phyloP scores from a whole-genome alignment of 2,329 filamentous ascomycete genomes.

The Diaporthe vexans region DNA sequence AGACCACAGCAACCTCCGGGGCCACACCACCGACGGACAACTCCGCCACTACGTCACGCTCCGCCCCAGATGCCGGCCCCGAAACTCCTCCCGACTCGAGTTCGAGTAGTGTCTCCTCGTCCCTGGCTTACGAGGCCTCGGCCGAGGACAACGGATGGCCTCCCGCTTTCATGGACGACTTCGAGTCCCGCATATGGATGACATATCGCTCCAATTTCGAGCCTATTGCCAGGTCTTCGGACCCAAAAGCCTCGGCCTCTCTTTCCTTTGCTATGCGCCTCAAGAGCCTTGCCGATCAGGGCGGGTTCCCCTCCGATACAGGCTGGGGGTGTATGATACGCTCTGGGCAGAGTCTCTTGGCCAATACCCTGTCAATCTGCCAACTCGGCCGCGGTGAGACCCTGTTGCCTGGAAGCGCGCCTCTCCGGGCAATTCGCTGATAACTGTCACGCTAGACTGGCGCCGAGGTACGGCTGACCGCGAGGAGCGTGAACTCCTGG shows the following conservation, averaged over 20 bases:
- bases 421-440: not conserved
- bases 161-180: constrained; percentile 86
- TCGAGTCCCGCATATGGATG: constrained; percentile 95
- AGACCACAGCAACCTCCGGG: constrained; percentile 40
- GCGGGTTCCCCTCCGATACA: constrained; percentile 91
- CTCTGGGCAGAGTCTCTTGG: constrained; percentile 92
- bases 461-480: constrained; percentile 70
- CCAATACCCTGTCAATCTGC: constrained; percentile 83
- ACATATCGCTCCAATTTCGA: constrained; percentile 93
- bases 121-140: constrained; percentile 63
- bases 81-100: constrained; percentile 64
- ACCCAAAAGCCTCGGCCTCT: constrained; percentile 77
- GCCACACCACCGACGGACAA: constrained; percentile 42
- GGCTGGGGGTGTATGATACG: constrained; percentile 99
- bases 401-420: not conserved
- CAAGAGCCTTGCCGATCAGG: constrained; percentile 82
- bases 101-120: constrained; percentile 66
- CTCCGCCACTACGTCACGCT: constrained; percentile 27
- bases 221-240: constrained; percentile 82
- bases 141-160: constrained; percentile 79
- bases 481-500: constrained; percentile 79
- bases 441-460: constrained; percentile 72
- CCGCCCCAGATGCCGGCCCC: constrained; percentile 46
- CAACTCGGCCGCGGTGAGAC: constrained; percentile 81
- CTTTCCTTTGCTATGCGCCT: constrained; percentile 89